Conservation (phyloP, 805 yeast species). For the Lipomyces spencermartinsiae region DNA sequence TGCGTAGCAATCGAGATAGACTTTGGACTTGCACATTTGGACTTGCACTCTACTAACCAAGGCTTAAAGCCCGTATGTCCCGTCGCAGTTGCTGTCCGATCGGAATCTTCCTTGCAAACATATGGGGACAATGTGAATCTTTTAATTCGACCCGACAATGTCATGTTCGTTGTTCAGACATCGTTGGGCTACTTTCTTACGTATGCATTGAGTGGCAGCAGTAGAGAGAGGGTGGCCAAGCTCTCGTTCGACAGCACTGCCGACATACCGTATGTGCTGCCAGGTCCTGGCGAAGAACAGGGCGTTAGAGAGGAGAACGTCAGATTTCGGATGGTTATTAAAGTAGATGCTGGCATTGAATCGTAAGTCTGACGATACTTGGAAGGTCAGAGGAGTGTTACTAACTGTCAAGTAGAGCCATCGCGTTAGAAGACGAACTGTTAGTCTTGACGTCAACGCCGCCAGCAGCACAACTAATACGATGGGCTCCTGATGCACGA, state of each 20-base stretch:
- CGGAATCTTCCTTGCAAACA: slow-evolving; percentile 51
- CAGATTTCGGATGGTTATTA: slow-evolving; percentile 42
- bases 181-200: slow-evolving; percentile 37
- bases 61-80: slow-evolving; percentile 52
- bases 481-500: slow-evolving; percentile 34
- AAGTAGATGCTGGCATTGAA: slow-evolving; percentile 45
- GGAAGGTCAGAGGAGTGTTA: not conserved
- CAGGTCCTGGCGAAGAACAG: slow-evolving; percentile 51
- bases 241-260: slow-evolving; percentile 23
- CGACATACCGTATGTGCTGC: slow-evolving; percentile 38
- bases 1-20: slow-evolving; percentile 18
- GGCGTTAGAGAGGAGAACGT: slow-evolving; percentile 47
- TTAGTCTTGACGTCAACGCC: slow-evolving; percentile 34
- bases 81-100: slow-evolving; percentile 55
- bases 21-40: not conserved
- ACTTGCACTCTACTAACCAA: slow-evolving; percentile 14
- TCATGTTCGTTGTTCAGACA: slow-evolving; percentile 45
- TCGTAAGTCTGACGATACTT: slow-evolving; percentile 31
- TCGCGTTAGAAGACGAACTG: slow-evolving; percentile 37
- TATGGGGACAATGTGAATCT: slow-evolving; percentile 57
- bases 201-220: slow-evolving; percentile 26
- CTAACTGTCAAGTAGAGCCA: slow-evolving; percentile 22
- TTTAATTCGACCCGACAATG: slow-evolving; percentile 53
- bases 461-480: slow-evolving; percentile 37
- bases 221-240: slow-evolving; percentile 19